A percentile compares a stretch with the other conserved stretches of the same genome.
Evolutionary conservation across 164 flowering plant genomes (phyloP).

Genomic region (Magnolia officinalis): DNA sequence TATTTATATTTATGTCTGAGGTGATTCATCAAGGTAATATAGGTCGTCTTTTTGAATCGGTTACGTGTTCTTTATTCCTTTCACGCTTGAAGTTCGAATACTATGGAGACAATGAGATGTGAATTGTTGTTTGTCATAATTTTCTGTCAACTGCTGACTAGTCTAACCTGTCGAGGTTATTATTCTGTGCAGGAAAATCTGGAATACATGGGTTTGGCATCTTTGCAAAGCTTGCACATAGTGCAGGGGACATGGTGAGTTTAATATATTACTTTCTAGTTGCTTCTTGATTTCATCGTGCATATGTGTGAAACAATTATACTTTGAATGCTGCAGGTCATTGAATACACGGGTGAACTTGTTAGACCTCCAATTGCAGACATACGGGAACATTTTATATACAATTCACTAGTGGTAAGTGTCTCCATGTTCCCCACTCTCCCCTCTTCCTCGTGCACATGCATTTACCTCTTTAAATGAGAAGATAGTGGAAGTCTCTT

Average conservation of each 20-base stretch:
- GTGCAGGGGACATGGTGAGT: conserved; percentile 93
- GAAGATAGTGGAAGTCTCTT: no score
- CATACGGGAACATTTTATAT: conserved; percentile 80
- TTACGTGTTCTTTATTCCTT: no score
- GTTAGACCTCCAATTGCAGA: conserved; percentile 91
- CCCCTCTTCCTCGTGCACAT: background rate
- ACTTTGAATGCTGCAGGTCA: conserved; percentile 46
- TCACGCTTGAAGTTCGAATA: no score
- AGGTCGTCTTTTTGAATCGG: no score
- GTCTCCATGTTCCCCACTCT: background rate
- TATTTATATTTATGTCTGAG: no score
- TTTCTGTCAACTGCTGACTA: no score
- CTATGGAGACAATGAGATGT: no score
- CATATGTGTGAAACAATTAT: conserved; percentile 1
- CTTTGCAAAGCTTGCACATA: conserved; percentile 81
- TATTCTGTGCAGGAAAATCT: conserved; percentile 65
- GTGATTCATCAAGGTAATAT: no score
- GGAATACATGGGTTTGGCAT: conserved; percentile 97
- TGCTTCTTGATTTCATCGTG: background rate
- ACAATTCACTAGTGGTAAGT: conserved; percentile 95
- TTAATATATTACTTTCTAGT: background rate
- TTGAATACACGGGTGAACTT: conserved; percentile 94
- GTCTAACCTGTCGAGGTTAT: no score
- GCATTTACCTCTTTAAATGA: background rate
- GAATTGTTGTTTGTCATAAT: no score